These are phyloP conservation scores for Oryza meyeriana DNA, from an alignment of 176 grass and related monocot genomes.

Conservation along the genomic window DNA sequence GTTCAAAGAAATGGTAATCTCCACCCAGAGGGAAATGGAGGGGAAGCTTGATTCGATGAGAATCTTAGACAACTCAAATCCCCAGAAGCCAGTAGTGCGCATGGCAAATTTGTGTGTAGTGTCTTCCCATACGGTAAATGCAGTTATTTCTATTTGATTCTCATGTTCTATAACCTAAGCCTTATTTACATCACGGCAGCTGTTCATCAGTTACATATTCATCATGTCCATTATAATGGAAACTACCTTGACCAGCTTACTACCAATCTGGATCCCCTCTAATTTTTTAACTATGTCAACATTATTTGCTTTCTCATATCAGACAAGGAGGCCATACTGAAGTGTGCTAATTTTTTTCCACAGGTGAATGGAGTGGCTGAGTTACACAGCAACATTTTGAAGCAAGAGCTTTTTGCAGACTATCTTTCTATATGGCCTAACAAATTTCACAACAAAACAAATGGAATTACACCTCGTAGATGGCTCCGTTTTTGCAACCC, in stretches of 20 bases:
- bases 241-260: background rate
- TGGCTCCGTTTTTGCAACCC: constrained; percentile 81
- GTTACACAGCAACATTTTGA: constrained; percentile 83
- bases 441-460: constrained; percentile 88
- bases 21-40: constrained; percentile 64
- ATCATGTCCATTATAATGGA: background rate
- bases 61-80: constrained; percentile 73
- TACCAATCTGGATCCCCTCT: background rate
- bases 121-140: constrained; percentile 54
- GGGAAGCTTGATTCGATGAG: constrained; percentile 57
- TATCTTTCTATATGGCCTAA: constrained; percentile 65
- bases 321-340: constrained; percentile 20
- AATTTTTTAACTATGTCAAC: background rate
- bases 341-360: constrained; percentile 32
- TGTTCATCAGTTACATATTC: background rate
- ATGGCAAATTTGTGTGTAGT: constrained; percentile 87
- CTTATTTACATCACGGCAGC: background rate
- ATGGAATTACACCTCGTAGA: constrained; percentile 73
- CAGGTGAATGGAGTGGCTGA: constrained; percentile 89
- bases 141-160: background rate
- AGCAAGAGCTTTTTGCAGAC: constrained; percentile 65
- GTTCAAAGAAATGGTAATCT: constrained; percentile 78
- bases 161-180: constrained; percentile 13
- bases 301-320: constrained; percentile 30
- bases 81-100: constrained; percentile 75